These are phyloP conservation scores for Leccinum arenicola DNA, from an alignment of 768 basidiomycete species.

Conservation along the genomic window DNA sequence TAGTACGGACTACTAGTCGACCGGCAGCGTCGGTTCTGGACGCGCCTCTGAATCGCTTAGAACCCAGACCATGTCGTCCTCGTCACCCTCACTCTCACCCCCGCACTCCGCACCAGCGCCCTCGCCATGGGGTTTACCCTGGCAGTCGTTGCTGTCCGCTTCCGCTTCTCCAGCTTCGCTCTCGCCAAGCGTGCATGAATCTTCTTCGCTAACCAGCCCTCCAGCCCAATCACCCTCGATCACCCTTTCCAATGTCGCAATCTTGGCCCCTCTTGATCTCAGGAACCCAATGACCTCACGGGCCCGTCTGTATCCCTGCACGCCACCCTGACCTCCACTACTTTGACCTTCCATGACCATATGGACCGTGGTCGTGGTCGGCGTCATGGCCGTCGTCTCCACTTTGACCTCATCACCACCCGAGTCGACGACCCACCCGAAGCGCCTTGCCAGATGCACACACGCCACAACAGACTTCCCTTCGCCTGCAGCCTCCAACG, in stretches of 20 bases:
- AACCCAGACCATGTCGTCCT: conserved; percentile 35
- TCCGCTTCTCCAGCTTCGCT: conserved; percentile 22
- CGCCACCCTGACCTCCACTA: conserved; percentile 2
- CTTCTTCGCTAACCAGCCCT: conserved; percentile 56
- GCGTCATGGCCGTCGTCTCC: conserved; percentile 20
- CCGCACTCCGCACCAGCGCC: background rate
- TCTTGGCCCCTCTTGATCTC: conserved; percentile 66
- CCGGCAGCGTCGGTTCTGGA: background rate
- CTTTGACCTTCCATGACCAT: conserved; percentile 1
- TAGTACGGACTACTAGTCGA: background rate
- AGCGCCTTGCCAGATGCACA: conserved; percentile 45
- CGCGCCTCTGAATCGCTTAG: conserved; percentile 8
- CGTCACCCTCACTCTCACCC: conserved; percentile 18
- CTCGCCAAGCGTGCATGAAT: conserved; percentile 16
- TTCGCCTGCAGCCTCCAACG: conserved; percentile 51
- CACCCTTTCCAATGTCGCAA: conserved; percentile 46
- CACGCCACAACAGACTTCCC: conserved; percentile 46
- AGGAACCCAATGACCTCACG: conserved; percentile 74
- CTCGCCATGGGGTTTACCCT: background rate
- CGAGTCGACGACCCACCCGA: conserved; percentile 31
- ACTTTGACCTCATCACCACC: conserved; percentile 28
- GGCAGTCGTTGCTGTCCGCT: conserved; percentile 1
- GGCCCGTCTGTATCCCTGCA: conserved; percentile 59
- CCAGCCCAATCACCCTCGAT: conserved; percentile 67
- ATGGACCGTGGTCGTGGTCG: conserved; percentile 21